phyloP scores from a whole-genome alignment of 371 early-diverging fungal genomes.

The Mortierella sp. region DNA sequence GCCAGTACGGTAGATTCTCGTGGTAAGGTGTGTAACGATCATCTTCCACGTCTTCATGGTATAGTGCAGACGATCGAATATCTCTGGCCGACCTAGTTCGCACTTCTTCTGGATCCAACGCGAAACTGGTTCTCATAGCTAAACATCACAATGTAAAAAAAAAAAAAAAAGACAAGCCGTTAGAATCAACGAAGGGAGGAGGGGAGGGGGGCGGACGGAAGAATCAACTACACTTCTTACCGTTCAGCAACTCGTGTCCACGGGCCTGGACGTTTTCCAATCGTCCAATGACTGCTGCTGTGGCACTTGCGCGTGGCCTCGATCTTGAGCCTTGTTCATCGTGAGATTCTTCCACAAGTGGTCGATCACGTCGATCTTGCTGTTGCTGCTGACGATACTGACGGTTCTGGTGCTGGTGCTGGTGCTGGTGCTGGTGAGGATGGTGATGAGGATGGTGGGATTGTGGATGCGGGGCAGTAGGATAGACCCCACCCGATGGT shows the following conservation, averaged over 20 bases:
- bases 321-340: slow-evolving; percentile 21
- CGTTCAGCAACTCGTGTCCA: slow-evolving; percentile 37
- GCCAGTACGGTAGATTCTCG: slow-evolving; percentile 44
- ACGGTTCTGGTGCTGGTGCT: background rate
- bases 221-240: slow-evolving; percentile 12
- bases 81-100: slow-evolving; percentile 18
- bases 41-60: background rate
- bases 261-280: slow-evolving; percentile 35
- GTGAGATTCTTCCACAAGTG: slow-evolving; percentile 8
- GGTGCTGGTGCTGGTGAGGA: background rate
- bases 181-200: no score
- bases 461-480: background rate
- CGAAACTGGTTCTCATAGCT: slow-evolving; percentile 51
- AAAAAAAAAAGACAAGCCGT: background rate
- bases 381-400: background rate
- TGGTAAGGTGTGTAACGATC: slow-evolving; percentile 12
- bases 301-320: slow-evolving; percentile 46
- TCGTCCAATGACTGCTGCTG: slow-evolving; percentile 50
- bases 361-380: slow-evolving; percentile 7
- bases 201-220: no score
- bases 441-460: background rate
- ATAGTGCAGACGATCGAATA: slow-evolving; percentile 13
- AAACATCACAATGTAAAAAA: background rate
- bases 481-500: background rate
- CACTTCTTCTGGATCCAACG: slow-evolving; percentile 45